Base-by-base conservation (phyloP, 345 rosid species). In the Melaleuca quinquenervia region DNA sequence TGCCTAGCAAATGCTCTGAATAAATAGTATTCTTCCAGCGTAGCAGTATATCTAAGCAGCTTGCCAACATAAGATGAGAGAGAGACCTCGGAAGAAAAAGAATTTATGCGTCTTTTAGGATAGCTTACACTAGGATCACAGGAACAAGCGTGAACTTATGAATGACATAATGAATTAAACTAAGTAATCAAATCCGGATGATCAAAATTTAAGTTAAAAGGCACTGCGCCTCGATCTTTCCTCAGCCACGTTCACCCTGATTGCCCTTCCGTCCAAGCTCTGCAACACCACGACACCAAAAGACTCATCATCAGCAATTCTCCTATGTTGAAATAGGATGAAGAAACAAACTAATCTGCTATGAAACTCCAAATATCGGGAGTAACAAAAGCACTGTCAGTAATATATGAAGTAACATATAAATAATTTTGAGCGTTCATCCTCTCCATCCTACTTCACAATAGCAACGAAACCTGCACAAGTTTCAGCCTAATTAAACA, bases 201-300 rank as follows among this genome's bases (percentile, higher is more conserved):
- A 50, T 50, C 86, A 41, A 56, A 50, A 45, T 60, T 36, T 20
- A 51, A 44, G 26, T 21, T 48, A 76, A 78, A 85, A 85, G 70
- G 74, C 70, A 20, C 84, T 60, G 15, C 87, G 87, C 82, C 98
- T 95, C 36, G 92, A 95, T 87, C 98, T 93, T 76, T 94, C 93
- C 87, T 93, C 97, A 0, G 99, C 99, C 50, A 93, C 93, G 85
- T 96, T 95, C 83, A 96, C 98, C 90, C 98, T 93, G 88, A 96
- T 90, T 32, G 98, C 92, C 90, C 99, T 93, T 82, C 99, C 98
- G n/a, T 95, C 96, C 89, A 96, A 85, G 89, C 84, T 92, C 99
- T 96, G 88, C 85, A 83, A 14, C 22, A 9, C 52, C 74, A 52
- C 1, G 0, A 18, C 26, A 82, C 5, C 22, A 22, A 49, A 86